These are phyloP conservation scores for Closterium sp. DNA, from an alignment of 139 green algal genomes.

Conservation along the genomic window DNA sequence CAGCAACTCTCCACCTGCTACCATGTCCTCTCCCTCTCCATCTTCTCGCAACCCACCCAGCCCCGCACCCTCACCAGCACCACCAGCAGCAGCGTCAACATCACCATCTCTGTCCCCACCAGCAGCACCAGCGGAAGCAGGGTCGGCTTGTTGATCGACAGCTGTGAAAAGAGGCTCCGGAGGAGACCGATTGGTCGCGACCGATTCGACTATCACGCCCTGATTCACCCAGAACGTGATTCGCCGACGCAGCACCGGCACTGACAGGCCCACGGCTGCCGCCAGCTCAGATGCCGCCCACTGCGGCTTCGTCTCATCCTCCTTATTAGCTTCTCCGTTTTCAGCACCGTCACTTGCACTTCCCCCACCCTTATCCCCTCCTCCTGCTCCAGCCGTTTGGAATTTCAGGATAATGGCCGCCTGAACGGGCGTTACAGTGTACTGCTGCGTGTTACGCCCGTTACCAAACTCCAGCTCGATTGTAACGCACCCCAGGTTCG, in stretches of 20 bases:
- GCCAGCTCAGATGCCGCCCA: conserved; percentile 62
- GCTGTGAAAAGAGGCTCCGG: conserved; percentile 10
- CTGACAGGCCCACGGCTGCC: conserved; percentile 56
- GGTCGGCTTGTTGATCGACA: background rate
- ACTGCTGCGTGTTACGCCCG: conserved; percentile 25
- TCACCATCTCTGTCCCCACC: background rate
- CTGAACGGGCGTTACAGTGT: conserved; percentile 69
- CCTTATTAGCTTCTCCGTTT: background rate
- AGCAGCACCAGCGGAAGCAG: background rate
- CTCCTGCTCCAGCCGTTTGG: conserved; percentile 22
- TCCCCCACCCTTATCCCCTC: background rate
- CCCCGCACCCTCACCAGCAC: background rate
- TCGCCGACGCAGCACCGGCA: conserved; percentile 62
- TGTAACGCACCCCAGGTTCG: conserved; percentile 71
- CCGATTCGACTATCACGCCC: conserved; percentile 3
- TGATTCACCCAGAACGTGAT: conserved; percentile 86
- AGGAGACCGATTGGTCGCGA: background rate
- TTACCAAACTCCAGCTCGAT: conserved; percentile 57
- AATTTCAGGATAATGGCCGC: conserved; percentile 82
- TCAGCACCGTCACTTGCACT: background rate
- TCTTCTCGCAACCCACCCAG: conserved; percentile 9
- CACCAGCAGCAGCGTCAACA: background rate
- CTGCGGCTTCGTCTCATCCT: background rate
- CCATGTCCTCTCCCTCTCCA: background rate
- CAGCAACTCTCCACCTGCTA: background rate